Base-by-base conservation (phyloP, 2,329 filamentous ascomycete species). In the Samsoniella hepiali region DNA sequence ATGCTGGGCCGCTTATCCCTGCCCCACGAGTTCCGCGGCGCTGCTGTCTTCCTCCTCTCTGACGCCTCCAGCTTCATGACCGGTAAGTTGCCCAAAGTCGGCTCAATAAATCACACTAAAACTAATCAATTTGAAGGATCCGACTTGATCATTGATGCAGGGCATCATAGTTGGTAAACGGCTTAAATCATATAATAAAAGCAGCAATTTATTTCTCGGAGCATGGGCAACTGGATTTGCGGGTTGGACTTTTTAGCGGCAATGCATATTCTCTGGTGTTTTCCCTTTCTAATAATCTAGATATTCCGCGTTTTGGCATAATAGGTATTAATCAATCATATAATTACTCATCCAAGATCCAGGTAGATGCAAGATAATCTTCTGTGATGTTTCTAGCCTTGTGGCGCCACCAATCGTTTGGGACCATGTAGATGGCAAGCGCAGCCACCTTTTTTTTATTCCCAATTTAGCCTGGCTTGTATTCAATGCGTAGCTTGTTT, bases 1-100 rank as follows among this genome's bases (percentile, higher is more conserved):
- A 95, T 96, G 91, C 81, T 96, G 60, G 87, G 84, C 34, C 82
- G 86, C 40, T 78, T 92, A 65, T 90, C 88, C 71, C 77, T 76
- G 29, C 88, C 89, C 0, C 79, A 86, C 56, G 89, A 93, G 73
- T 91, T 90, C 74, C 84, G 88, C 56, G 88, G 89, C 5, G 87
- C 89, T 1, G 88, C 87, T 3, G 83, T 93, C 65, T 91, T 90
- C 79, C 81, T 93, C 36, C 86, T 89, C 36, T 89, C 85, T 27
- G 89, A 91, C 67, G 86, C 88, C 17, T 88, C 84, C 50, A 79
- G 80, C 67, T 93, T 89, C 79, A 90, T 93, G 88, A 93, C 90
- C 22, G 90, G 90, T 58, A 56, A 50, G 51, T 55, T 2, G 4
- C 27, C 31, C 58, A 11, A 29, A 34, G 4, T 9, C n/a, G 5